Percentiles rank a stretch among this genome's conserved stretches.
Evolutionary conservation across 352 stramenopile genomes (phyloP).

Genomic region (Phytophthora fragariae): DNA sequence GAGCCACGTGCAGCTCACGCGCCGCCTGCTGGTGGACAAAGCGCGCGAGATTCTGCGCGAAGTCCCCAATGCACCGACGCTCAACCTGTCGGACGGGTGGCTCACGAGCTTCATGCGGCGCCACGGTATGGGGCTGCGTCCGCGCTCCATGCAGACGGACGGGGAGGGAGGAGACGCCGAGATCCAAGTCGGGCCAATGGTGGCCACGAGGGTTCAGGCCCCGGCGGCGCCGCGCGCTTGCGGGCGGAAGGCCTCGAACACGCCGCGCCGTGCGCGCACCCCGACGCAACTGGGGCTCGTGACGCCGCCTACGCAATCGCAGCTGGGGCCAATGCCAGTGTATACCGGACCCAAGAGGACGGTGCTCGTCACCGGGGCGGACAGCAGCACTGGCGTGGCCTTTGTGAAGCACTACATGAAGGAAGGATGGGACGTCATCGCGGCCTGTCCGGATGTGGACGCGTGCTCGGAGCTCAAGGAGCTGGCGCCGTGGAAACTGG

Average conservation of each 20-base stretch:
- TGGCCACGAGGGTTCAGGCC: conserved; percentile 4
- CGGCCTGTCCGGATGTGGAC: conserved; percentile 31
- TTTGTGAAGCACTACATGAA: conserved; percentile 49
- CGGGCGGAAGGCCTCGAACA: conserved; percentile 8
- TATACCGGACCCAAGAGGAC: conserved; percentile 42
- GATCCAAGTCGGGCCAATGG: conserved; percentile 16
- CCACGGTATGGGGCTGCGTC: conserved; percentile 34
- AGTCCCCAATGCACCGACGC: conserved; percentile 30
- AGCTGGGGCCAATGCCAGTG: conserved; percentile 4
- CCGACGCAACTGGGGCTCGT: conserved; percentile 25
- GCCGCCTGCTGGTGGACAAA: conserved; percentile 27
- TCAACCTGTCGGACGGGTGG: conserved; percentile 42
- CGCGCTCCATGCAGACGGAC: conserved; percentile 35
- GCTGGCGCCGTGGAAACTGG: conserved; percentile 53
- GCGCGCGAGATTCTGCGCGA: conserved; percentile 32
- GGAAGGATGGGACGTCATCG: conserved; percentile 54
- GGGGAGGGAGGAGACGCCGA: conserved; percentile 27
- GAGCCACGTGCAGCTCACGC: conserved; percentile 34
- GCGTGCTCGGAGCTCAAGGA: conserved; percentile 20
- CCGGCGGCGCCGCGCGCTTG: not conserved
- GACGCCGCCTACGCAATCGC: not conserved
- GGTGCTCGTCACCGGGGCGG: conserved; percentile 59
- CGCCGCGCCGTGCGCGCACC: conserved; percentile 9
- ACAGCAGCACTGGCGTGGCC: conserved; percentile 44
- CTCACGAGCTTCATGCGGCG: conserved; percentile 44